Percentiles rank a stretch among this genome's conserved stretches.
Evolutionary conservation across 2,329 filamentous ascomycete species (phyloP).

Genomic region (Sordariomycetes sp.): DNA sequence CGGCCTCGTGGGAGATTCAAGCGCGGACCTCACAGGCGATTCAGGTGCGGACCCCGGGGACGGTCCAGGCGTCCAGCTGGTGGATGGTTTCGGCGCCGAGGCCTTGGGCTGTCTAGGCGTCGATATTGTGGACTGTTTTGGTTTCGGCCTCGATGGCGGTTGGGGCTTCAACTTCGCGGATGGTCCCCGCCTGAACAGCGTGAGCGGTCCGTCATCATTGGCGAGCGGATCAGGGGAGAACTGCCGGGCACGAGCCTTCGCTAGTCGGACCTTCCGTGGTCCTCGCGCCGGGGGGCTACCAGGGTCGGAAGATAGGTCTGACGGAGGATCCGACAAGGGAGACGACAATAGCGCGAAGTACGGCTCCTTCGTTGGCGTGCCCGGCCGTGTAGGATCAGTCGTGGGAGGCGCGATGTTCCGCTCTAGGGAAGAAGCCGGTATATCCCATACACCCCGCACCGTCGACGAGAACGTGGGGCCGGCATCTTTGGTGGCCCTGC

Average conservation of each 20-base stretch:
- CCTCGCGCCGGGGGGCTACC: neutral
- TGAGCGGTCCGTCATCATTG: neutral
- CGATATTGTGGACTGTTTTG: no score
- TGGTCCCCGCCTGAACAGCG: neutral
- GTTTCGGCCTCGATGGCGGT: no score
- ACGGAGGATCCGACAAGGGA: slow-evolving; percentile 4
- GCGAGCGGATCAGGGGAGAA: slow-evolving; percentile 4
- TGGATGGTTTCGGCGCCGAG: no score
- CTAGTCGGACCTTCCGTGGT: neutral
- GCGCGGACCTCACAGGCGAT: no score
- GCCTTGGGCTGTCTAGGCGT: no score
- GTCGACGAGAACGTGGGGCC: neutral
- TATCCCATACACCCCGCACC: neutral
- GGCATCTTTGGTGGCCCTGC: neutral
- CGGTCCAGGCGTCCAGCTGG: no score
- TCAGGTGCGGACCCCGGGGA: no score
- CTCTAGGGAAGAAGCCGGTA: neutral
- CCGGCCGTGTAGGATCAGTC: neutral
- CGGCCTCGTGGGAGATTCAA: no score
- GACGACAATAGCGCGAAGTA: neutral
- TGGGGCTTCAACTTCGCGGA: neutral
- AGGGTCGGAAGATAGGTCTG: neutral
- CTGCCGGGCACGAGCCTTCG: neutral
- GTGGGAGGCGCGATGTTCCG: neutral
- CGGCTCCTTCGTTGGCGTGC: neutral